A percentile compares a stretch with the other conserved stretches of the same genome.
phyloP scores from a whole-genome alignment of 495 filamentous ascomycete genomes.

The Wilcoxina mikolae region DNA sequence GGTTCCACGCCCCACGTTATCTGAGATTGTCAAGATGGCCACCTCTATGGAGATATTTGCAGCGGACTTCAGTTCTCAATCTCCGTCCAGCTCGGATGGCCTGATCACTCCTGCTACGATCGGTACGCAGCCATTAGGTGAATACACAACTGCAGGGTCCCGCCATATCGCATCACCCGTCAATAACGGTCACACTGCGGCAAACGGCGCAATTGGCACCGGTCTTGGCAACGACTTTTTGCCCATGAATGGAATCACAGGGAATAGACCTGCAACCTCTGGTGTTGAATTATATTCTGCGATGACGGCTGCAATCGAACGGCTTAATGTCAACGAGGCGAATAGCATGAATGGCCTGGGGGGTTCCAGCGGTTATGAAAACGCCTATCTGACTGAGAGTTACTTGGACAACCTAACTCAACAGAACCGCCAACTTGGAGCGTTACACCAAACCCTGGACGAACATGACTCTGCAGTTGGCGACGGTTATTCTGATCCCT shows the following conservation, averaged over 20 bases:
- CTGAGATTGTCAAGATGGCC: conserved; percentile 7
- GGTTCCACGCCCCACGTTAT: background rate
- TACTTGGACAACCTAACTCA: conserved; percentile 1
- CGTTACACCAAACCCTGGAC: background rate
- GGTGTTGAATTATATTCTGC: background rate
- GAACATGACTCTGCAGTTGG: background rate
- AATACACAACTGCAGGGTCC: conserved; percentile 3
- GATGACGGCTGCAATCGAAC: background rate
- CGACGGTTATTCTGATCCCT: background rate
- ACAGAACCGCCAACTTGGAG: background rate
- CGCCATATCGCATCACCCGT: background rate
- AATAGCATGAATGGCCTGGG: conserved; percentile 3
- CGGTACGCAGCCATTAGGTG: background rate
- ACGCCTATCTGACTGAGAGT: background rate
- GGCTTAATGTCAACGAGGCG: background rate
- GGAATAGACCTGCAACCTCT: background rate
- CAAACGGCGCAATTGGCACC: conserved; percentile 2
- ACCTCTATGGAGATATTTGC: background rate
- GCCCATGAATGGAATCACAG: conserved; percentile 3
- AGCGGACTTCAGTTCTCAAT: conserved; percentile 3
- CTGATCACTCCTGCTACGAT: conserved; percentile 2
- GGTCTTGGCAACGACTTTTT: conserved; percentile 6
- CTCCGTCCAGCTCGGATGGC: conserved; percentile 6
- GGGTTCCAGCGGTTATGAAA: conserved; percentile 9
- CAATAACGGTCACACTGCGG: background rate